A percentile compares a stretch with the other conserved stretches of the same genome.
Evolutionary conservation across 1,284 basidiomycete genomes (phyloP).

Genomic region (Apiotrichum gracile): DNA sequence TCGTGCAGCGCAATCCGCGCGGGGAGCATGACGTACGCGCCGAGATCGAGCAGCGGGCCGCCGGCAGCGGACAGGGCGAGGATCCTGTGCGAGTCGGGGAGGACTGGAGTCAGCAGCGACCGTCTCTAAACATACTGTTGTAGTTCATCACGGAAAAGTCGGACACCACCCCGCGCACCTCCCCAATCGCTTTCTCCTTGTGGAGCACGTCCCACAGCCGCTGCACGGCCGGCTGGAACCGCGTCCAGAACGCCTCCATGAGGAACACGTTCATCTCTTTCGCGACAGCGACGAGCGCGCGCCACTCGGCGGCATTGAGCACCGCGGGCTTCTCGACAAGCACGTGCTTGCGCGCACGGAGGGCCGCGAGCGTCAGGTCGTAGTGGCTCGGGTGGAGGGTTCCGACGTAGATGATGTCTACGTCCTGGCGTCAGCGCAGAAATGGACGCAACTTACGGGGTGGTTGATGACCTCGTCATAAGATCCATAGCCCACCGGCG

Average conservation of each 20-base stretch:
- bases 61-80: conserved; percentile 49
- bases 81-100: conserved; percentile 40
- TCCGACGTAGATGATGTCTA: conserved; percentile 51
- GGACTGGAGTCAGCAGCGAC: background rate
- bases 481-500: conserved; percentile 29
- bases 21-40: conserved; percentile 37
- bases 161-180: conserved; percentile 29
- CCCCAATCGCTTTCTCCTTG: conserved; percentile 38
- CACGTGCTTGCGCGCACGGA: conserved; percentile 49
- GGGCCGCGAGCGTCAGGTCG: conserved; percentile 43
- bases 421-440: conserved; percentile 27
- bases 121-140: background rate
- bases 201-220: conserved; percentile 39
- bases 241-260: conserved; percentile 45
- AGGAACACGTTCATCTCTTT: conserved; percentile 40
- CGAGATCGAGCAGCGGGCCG: conserved; percentile 50
- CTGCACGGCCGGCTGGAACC: conserved; percentile 43
- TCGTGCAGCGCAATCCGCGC: conserved; percentile 17
- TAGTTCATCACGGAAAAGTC: conserved; percentile 10
- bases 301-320: conserved; percentile 49
- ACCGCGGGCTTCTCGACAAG: conserved; percentile 49
- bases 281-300: conserved; percentile 44
- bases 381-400: conserved; percentile 51
- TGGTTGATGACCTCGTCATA: conserved; percentile 48
- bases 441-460: conserved; percentile 20